phyloP scores from a whole-genome alignment of 2,329 filamentous ascomycete genomes.

The Cryphonectria radicalis region DNA sequence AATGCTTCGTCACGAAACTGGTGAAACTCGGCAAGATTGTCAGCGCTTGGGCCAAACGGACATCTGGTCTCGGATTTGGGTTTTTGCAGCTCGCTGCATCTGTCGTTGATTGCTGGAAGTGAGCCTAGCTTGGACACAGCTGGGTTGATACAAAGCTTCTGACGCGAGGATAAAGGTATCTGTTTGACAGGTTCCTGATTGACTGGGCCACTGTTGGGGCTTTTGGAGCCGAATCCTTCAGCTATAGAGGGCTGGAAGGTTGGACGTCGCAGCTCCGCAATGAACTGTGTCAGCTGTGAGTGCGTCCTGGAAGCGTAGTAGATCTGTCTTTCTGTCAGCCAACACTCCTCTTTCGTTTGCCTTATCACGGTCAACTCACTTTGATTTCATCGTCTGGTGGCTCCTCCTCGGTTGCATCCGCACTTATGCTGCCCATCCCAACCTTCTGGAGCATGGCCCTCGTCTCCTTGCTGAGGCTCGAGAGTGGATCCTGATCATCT shows the following conservation, averaged over 20 bases:
- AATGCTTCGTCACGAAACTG: slow-evolving; percentile 85
- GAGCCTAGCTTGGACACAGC: slow-evolving; percentile 73
- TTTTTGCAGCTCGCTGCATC: slow-evolving; percentile 88
- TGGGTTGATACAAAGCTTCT: slow-evolving; percentile 88
- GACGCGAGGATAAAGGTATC: slow-evolving; percentile 81
- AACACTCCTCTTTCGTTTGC: background rate
- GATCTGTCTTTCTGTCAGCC: slow-evolving; percentile 49
- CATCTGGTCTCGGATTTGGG: slow-evolving; percentile 71
- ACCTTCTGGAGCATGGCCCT: slow-evolving; percentile 72
- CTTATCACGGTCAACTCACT: slow-evolving; percentile 42
- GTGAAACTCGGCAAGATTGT: slow-evolving; percentile 71
- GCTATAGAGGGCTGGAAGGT: slow-evolving; percentile 73
- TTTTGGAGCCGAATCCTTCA: slow-evolving; percentile 35
- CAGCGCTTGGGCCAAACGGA: slow-evolving; percentile 75
- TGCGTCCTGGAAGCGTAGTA: slow-evolving; percentile 94
- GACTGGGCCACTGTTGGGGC: slow-evolving; percentile 11
- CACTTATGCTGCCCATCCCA: slow-evolving; percentile 46
- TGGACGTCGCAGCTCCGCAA: slow-evolving; percentile 80
- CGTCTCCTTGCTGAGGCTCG: slow-evolving; percentile 74
- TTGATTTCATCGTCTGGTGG: slow-evolving; percentile 69
- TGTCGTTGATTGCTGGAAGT: slow-evolving; percentile 86
- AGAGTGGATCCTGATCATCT: slow-evolving; percentile 46
- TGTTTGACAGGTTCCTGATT: slow-evolving; percentile 72
- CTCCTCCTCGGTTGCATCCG: slow-evolving; percentile 43
- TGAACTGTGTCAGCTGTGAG: slow-evolving; percentile 88